Base-by-base conservation (phyloP, 768 basidiomycete species). In the Pulveroboletus sp. region DNA sequence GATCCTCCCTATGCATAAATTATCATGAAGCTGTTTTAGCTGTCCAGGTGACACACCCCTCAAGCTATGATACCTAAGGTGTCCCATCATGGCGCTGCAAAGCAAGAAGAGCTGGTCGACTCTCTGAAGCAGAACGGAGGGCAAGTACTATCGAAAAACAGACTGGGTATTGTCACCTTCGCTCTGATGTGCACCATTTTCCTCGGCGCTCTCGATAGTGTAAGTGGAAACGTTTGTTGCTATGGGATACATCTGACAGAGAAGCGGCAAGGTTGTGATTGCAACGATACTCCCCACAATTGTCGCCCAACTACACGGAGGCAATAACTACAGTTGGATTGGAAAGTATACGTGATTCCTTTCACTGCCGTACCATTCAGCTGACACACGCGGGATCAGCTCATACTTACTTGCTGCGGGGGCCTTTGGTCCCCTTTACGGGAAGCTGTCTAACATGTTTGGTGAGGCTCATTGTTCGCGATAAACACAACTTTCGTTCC, bases 261-360 rank as follows among this genome's bases (percentile, higher is more conserved):
- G 30, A 51, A 31, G 20, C 27, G 19, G n/a, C n/a, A 40, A 82
- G 80, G 81, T 79, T 9, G 81, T 83, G 48, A 78, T 86, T 23
- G 76, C 83, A 8, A 86, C 84, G 9, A 84, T 86, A 8, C 66
- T 88, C 17, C 85, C 86, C 2, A 86, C 83, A 1, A 87, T 89
- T 40, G 81, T 85, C 19, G 67, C 60, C 7, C 63, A 84, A 26
- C 73, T 88, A 0, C 77, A 79, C n/a, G 85, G 81, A 11, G 82
- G 80, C 2, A 74, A 63, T 9, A 70, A 76, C 32, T 87, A 87
- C 53, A 81, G 81, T 45, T 87, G 86, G 86, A 81, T 87, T 27
- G 83, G 82, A 56, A 83, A 76, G 83, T 81, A 49, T 12, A 70
- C 26, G 20, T 6, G 3, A 19, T 37, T 23, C 17, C 12, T 32